Evolutionary conservation across 2,329 filamentous ascomycete species (phyloP).

Genomic region (Pseudonectria foliicola): DNA sequence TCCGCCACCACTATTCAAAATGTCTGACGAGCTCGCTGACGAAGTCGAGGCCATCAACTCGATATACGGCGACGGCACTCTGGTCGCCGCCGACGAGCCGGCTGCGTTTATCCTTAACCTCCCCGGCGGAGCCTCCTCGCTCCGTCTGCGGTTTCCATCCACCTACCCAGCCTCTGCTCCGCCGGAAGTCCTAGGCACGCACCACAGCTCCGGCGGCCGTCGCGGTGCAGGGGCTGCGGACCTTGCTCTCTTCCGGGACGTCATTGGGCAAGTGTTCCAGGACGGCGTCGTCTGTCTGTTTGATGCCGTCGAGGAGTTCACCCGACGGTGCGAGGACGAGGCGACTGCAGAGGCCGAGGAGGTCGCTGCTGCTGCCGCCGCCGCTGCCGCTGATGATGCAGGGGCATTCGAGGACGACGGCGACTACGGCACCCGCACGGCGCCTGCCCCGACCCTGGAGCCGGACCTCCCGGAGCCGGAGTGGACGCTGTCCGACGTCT

Average conservation of each 20-base stretch:
- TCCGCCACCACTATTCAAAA: too few species aligned
- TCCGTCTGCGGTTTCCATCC: conserved; percentile 61
- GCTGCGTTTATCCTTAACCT: conserved; percentile 56
- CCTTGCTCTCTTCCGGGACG: conserved; percentile 60
- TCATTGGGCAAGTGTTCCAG: conserved; percentile 60
- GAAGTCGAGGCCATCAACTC: conserved; percentile 79
- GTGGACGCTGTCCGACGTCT: conserved; percentile 69
- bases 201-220: conserved; percentile 68
- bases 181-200: conserved; percentile 68
- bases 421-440: conserved; percentile 9
- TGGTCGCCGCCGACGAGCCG: conserved; percentile 35
- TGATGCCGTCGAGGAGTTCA: conserved; percentile 76
- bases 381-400: conserved; percentile 18
- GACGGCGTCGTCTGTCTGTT: conserved; percentile 79
- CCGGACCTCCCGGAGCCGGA: conserved; percentile 20
- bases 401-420: conserved; percentile 14
- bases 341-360: conserved; percentile 13
- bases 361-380: conserved; percentile 10
- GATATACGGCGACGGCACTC: conserved; percentile 67
- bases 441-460: conserved; percentile 3
- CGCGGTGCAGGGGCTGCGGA: conserved; percentile 67
- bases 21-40: conserved; percentile 58
- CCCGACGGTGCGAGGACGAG: conserved; percentile 33
- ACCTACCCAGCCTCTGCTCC: conserved; percentile 64
- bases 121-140: conserved; percentile 52